Evolutionary conservation across 441 rosid genomes (phyloP).

Genomic region (Gossypium trilobum): DNA sequence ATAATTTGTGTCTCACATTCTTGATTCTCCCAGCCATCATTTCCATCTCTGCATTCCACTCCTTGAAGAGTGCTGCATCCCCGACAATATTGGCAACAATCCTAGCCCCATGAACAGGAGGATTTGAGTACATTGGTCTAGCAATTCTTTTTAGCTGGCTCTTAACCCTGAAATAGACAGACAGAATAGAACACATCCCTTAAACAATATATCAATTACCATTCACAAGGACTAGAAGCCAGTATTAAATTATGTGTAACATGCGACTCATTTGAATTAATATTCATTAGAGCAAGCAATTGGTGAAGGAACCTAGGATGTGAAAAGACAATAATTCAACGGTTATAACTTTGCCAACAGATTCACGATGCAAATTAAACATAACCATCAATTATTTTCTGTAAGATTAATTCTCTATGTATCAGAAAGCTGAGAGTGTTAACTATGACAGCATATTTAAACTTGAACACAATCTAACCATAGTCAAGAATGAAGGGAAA

Average conservation of each 20-base stretch:
- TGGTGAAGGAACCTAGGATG: neutral
- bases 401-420: neutral
- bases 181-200: neutral
- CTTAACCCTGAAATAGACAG: slow-evolving; percentile 55
- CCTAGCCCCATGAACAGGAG: slow-evolving; percentile 89
- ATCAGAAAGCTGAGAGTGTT: neutral
- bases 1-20: slow-evolving; percentile 67
- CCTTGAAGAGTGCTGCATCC: slow-evolving; percentile 61
- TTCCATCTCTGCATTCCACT: slow-evolving; percentile 96
- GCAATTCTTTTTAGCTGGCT: slow-evolving; percentile 94
- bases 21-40: slow-evolving; percentile 96
- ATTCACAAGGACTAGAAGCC: neutral
- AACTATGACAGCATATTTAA: neutral
- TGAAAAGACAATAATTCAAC: neutral
- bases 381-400: neutral
- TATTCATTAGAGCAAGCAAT: neutral
- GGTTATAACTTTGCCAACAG: neutral
- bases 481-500: neutral
- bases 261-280: neutral
- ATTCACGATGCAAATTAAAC: neutral
- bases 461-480: neutral
- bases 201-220: neutral
- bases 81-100: slow-evolving; percentile 87
- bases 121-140: slow-evolving; percentile 93
- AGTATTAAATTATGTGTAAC: neutral